Conservation (phyloP, 139 green algal genomes). For the Coccomyxa sp. region DNA sequence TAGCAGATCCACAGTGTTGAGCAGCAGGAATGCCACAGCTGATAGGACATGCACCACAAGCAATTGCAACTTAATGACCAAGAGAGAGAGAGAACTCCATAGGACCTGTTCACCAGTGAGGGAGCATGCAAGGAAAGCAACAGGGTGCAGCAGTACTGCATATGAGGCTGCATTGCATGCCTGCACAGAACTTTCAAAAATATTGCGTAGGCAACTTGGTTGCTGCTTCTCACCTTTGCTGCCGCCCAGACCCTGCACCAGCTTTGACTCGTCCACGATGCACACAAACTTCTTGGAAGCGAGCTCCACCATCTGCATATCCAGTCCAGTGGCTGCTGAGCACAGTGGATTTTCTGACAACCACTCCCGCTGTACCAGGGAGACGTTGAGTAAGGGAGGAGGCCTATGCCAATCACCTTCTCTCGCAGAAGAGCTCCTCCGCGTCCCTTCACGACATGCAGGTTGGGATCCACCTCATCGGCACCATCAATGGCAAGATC, state of each 20-base stretch:
- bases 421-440: conserved; percentile 95
- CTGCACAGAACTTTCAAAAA: too few species aligned
- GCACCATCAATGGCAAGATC: conserved; percentile 98
- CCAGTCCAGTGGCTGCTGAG: neutral
- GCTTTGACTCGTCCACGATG: conserved; percentile 99
- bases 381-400: too few species aligned
- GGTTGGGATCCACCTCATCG: conserved; percentile 93
- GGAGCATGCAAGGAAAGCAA: too few species aligned
- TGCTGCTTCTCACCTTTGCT: conserved; percentile 57
- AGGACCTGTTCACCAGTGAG: neutral
- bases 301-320: conserved; percentile 91
- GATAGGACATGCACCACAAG: too few species aligned
- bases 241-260: conserved; percentile 82
- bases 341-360: neutral
- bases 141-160: too few species aligned
- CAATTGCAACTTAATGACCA: neutral
- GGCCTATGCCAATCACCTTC: conserved; percentile 52
- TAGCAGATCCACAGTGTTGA: neutral
- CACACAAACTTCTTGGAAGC: conserved; percentile 93
- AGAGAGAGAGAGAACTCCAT: neutral
- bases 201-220: too few species aligned
- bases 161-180: too few species aligned
- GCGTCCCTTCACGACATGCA: conserved; percentile 98
- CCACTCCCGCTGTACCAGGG: neutral
- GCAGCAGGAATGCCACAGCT: neutral